These are phyloP conservation scores for Podochytrium sp. DNA, from an alignment of 192 early-diverging fungal species.

Conservation along the genomic window DNA sequence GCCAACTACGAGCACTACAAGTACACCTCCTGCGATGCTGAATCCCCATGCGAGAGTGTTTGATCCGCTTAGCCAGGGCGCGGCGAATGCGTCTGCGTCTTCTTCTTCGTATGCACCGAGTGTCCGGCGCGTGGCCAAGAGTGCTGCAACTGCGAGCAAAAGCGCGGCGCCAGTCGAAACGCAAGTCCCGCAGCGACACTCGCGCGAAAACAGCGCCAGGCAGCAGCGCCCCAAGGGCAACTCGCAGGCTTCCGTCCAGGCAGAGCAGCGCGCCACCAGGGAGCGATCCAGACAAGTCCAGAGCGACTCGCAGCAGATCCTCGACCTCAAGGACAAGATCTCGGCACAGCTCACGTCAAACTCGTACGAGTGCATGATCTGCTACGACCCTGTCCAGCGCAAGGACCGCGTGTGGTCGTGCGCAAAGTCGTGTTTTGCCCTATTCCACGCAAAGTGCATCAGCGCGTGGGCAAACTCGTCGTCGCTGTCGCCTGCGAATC, in stretches of 20 bases:
- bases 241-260: neutral
- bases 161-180: neutral
- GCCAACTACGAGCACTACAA: neutral
- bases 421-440: constrained; percentile 77
- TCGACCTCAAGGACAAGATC: neutral
- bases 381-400: constrained; percentile 81
- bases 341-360: constrained; percentile 30
- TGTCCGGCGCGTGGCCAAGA: neutral
- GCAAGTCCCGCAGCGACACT: neutral
- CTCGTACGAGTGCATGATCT: constrained; percentile 95
- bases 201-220: neutral
- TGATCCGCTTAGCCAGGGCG: too few relatives aligned
- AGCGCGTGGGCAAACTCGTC: constrained; percentile 22
- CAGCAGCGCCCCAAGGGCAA: neutral
- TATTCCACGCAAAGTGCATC: constrained; percentile 78
- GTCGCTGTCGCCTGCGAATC: constrained; percentile 10
- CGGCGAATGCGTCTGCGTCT: neutral
- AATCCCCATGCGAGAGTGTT: neutral
- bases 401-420: constrained; percentile 85
- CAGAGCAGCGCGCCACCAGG: neutral
- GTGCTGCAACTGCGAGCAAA: neutral
- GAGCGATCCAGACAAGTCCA: neutral
- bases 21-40: neutral
- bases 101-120: neutral
- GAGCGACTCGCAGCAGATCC: neutral